These are phyloP conservation scores for Candida insectalens DNA, from an alignment of 805 yeast genomes.

Conservation along the genomic window DNA sequence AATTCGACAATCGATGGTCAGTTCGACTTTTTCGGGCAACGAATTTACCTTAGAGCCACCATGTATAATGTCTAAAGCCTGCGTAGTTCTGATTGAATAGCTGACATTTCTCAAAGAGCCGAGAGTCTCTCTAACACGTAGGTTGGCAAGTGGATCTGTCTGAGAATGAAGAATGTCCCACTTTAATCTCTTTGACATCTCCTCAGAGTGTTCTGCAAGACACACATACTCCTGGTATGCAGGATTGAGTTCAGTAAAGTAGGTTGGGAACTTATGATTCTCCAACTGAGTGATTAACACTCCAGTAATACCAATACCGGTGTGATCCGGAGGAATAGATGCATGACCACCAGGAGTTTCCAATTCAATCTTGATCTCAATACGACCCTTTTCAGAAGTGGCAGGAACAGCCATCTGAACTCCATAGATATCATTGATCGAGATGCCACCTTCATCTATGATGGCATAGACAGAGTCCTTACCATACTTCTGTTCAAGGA, in stretches of 20 bases:
- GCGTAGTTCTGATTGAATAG: constrained; percentile 35
- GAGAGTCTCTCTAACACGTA: constrained; percentile 26
- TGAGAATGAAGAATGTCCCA: constrained; percentile 30
- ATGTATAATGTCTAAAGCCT: constrained; percentile 34
- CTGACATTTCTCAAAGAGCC: constrained; percentile 19
- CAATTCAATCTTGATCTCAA: constrained; percentile 31
- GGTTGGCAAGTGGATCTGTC: constrained; percentile 27
- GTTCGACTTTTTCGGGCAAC: constrained; percentile 36
- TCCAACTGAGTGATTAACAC: constrained; percentile 31
- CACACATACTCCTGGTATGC: constrained; percentile 34
- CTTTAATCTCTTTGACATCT: constrained; percentile 24
- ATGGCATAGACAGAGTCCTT: constrained; percentile 32
- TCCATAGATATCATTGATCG: constrained; percentile 28
- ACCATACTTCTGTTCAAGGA: constrained; percentile 30
- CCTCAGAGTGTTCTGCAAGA: constrained; percentile 32
- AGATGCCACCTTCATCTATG: constrained; percentile 34
- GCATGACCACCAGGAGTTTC: constrained; percentile 44
- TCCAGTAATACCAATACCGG: constrained; percentile 37
- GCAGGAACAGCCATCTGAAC: constrained; percentile 33
- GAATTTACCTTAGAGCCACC: constrained; percentile 46
- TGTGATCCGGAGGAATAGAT: constrained; percentile 38
- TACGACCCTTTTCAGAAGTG: constrained; percentile 39
- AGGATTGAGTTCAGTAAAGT: constrained; percentile 34
- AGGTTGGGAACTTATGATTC: constrained; percentile 19
- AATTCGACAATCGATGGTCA: constrained; percentile 35